Evolutionary conservation across 2,329 filamentous ascomycete species (phyloP).

Genomic region (Diaporthe sp.): DNA sequence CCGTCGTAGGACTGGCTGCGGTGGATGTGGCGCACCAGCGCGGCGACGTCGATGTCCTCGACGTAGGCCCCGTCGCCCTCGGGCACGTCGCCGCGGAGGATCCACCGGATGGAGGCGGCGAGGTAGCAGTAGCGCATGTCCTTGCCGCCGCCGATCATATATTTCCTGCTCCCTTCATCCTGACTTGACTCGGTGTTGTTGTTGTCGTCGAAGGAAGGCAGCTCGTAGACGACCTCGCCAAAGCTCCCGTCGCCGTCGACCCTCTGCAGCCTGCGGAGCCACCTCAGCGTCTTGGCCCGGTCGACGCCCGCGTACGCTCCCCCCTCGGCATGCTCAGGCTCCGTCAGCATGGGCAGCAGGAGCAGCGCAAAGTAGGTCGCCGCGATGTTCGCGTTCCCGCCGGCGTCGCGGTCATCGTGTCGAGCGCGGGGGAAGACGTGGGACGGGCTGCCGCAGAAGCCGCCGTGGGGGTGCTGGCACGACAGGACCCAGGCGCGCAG

Average conservation of each 20-base stretch:
- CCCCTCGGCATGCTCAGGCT: constrained; percentile 53
- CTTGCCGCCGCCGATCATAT: constrained; percentile 78
- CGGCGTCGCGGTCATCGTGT: constrained; percentile 45
- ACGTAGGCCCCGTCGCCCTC: constrained; percentile 67
- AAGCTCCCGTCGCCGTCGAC: constrained; percentile 82
- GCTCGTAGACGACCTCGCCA: constrained; percentile 80
- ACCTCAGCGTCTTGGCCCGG: constrained; percentile 76
- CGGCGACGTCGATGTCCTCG: constrained; percentile 81
- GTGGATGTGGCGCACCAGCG: constrained; percentile 78
- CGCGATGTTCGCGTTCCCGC: constrained; percentile 78
- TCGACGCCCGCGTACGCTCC: constrained; percentile 74
- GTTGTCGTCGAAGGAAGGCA: constrained; percentile 46
- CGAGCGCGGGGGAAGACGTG: constrained; percentile 60
- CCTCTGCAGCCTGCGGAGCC: constrained; percentile 84
- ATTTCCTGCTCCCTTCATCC: constrained; percentile 5
- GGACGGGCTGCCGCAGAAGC: constrained; percentile 89
- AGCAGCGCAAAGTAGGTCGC: constrained; percentile 92
- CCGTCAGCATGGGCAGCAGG: constrained; percentile 70
- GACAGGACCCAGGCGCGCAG: constrained; percentile 84
- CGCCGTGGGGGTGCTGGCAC: constrained; percentile 88
- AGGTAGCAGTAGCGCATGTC: constrained; percentile 93
- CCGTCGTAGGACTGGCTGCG: constrained; percentile 81
- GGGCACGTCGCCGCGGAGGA: constrained; percentile 75
- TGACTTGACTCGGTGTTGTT: constrained; percentile 54
- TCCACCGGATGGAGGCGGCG: constrained; percentile 85